Evolutionary conservation across 768 basidiomycete genomes (phyloP), one percentile per base, ranked within the genome.

Genomic region (Cystoderma amianthinum): DNA sequence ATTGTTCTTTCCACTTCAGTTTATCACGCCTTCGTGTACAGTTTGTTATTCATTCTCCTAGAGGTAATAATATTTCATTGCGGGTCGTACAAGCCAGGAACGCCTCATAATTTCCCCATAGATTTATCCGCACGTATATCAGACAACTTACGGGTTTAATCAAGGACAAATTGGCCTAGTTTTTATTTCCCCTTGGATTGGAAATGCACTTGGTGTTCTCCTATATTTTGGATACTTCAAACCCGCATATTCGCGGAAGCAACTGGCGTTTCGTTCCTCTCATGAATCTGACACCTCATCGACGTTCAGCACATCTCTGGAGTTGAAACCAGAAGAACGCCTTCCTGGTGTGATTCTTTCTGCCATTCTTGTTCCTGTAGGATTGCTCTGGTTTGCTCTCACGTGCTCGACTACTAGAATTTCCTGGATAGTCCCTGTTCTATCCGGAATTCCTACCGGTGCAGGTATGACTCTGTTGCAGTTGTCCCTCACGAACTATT

Each of bases 311-410:
- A 39, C 23, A 30, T 32, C 9, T 33, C 37, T 28, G 4, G 35
- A 25, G 3, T 21, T 44, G 2, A 36, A 37, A 15, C 43, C 43
- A 6, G 43, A 43, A 36, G 24, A 33, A n/a, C 42, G 48, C 20
- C 42, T 49, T 9, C 48, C 48, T 15, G 48, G 48, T 11, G 36
- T 49, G 19, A 32, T 45, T 16, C 18, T 36, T 6, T 38, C 44
- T 16, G 23, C 44, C 11, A 10, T 42, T 7, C 36, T 45, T 19
- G 39, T 48, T 2, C 44, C 47, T 9, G 24, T 41, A 12, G 47
- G 47, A 10, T 18, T 48, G 22, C 38, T 48, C 32, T 48, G 47
- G 47, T 48, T 48, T 35, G 47, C 44, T 3, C n/a, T n/a, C 4
- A 36, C 47, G 15, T 48, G 23, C 36, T 17, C n/a, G 33, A 24